Evolutionary conservation across 352 stramenopile genomes (phyloP).

Genomic region (Phytophthora megakarya): DNA sequence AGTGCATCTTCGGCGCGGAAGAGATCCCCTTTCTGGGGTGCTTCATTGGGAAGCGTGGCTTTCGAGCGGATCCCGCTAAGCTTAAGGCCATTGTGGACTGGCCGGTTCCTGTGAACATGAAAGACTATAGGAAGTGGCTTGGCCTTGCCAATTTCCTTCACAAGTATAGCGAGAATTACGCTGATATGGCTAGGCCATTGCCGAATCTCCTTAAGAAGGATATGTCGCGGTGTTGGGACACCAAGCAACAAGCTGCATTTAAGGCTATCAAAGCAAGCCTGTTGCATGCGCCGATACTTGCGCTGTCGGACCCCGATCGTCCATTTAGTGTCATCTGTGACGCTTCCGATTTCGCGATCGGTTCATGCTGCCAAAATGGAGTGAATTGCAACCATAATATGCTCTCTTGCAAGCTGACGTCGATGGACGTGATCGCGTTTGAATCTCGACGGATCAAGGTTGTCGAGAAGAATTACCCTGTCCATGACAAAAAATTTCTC

Average conservation of each 20-base stretch:
- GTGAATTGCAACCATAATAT: too few species aligned
- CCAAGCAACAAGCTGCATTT: neutral
- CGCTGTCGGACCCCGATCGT: too few species aligned
- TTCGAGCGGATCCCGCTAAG: slow-evolving; percentile 27
- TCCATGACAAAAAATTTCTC: too few species aligned
- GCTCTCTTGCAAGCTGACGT: too few species aligned
- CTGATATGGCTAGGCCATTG: neutral
- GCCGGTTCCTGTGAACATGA: slow-evolving; percentile 6
- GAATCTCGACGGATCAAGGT: too few species aligned
- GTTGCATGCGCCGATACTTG: too few species aligned
- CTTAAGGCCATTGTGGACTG: slow-evolving; percentile 17
- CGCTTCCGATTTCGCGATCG: too few species aligned
- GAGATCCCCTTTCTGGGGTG: slow-evolving; percentile 29
- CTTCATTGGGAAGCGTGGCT: slow-evolving; percentile 23
- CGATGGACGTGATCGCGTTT: too few species aligned
- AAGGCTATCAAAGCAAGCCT: neutral
- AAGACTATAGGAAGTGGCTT: slow-evolving; percentile 20
- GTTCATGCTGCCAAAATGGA: too few species aligned
- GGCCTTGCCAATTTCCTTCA: slow-evolving; percentile 22
- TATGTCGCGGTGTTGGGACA: neutral
- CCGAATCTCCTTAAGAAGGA: neutral
- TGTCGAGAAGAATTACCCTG: too few species aligned
- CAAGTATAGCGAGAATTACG: slow-evolving; percentile 8
- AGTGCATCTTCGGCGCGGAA: slow-evolving; percentile 24
- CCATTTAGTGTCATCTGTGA: too few species aligned